phyloP scores from a whole-genome alignment of 2,329 filamentous ascomycete genomes.

The Diatrype stigma region DNA sequence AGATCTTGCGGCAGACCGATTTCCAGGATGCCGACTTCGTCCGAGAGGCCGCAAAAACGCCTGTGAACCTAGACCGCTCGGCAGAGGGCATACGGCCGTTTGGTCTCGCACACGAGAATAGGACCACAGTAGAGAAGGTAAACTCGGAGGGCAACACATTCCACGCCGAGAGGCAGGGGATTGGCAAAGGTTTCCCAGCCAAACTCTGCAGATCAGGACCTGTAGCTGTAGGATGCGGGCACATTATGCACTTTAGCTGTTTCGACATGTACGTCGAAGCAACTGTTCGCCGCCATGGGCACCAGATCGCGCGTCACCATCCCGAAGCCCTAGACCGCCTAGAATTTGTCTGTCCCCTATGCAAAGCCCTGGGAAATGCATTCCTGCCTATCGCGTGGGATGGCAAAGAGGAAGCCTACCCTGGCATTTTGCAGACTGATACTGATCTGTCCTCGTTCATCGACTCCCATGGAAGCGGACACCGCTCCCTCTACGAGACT shows the following conservation, averaged over 20 bases:
- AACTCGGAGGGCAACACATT: constrained; percentile 68
- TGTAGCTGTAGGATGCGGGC: constrained; percentile 86
- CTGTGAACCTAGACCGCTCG: constrained; percentile 77
- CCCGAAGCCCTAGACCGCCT: constrained; percentile 75
- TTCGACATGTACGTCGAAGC: constrained; percentile 90
- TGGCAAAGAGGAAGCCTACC: constrained; percentile 78
- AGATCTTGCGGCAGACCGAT: constrained; percentile 81
- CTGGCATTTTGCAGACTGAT: constrained; percentile 62
- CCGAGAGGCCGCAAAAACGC: constrained; percentile 74
- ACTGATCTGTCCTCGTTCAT: constrained; percentile 67
- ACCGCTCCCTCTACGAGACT: constrained; percentile 12
- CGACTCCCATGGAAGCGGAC: constrained; percentile 46
- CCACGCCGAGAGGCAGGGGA: constrained; percentile 69
- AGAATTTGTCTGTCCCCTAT: constrained; percentile 94
- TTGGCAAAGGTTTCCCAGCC: constrained; percentile 85
- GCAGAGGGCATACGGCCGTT: constrained; percentile 83
- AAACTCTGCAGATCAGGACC: constrained; percentile 65
- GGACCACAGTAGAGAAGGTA: constrained; percentile 70
- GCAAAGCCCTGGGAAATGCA: constrained; percentile 91
- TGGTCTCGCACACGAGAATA: constrained; percentile 85
- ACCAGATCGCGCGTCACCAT: constrained; percentile 92
- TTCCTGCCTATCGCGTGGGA: constrained; percentile 97
- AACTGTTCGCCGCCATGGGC: constrained; percentile 75
- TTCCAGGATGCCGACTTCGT: constrained; percentile 78
- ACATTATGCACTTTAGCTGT: constrained; percentile 97